Base-by-base conservation (phyloP, 331 rosid species). In the Quercus lobata region DNA sequence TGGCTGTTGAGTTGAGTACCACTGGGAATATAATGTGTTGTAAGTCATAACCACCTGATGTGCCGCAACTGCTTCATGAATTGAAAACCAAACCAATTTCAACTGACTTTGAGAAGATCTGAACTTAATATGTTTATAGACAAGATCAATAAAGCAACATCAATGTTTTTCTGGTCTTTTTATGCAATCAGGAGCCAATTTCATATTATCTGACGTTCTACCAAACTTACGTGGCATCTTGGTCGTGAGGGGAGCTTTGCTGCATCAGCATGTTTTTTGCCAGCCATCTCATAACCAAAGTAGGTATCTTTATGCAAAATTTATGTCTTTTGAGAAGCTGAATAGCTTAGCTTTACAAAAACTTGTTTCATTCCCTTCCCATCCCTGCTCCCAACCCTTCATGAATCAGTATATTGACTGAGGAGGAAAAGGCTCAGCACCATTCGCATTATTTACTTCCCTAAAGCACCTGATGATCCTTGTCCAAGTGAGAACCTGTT, bases 271-370 rank as follows among this genome's bases (percentile, higher is more conserved):
- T 24, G 70, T 41, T 5, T 49, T 52, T 34, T 41, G 12, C 69
- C 55, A 25, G 41, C 24, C 22, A 69, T 74, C 57, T 35, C 72
- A 9, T 66, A 56, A 25, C 10, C 58, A 73, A 73, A 58, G 63
- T 9, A 73, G 72, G 80, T 74, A 74, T 78, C 49, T 41, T 58
- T 78, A 60, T 72, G 77, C 79, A 30, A 73, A 54, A 17, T 61
- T 32, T 22, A 27, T 44, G 34, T 66, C 57, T 16, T 71, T 22
- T 37, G 55, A 35, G 75, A 63, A 37, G 71, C 82, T 56, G 55
- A 35, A 60, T 60, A 1, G 66, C 17, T 24, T 24, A 12, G 66
- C 30, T 60, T 24, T 60, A 60, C 66, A 60, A 60, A 14, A 27
- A 60, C 66, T 60, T 24, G 18, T 24, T 14, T 49, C 18, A 49